Percentiles rank a stretch among this genome's conserved stretches.
Evolutionary conservation across 495 filamentous ascomycete species (phyloP).

Genomic region (Aspergillus campestris): DNA sequence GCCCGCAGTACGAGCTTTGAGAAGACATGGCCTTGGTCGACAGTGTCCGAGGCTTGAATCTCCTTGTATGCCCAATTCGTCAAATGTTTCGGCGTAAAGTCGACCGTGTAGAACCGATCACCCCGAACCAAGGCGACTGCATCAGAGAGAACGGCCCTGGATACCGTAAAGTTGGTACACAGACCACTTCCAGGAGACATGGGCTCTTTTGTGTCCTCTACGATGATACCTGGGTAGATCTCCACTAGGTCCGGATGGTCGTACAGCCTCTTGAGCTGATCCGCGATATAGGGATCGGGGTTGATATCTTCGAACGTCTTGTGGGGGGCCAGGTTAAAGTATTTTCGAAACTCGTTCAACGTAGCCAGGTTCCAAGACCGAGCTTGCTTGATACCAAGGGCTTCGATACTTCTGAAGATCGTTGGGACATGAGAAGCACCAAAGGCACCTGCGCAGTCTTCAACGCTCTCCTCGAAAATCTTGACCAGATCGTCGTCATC

Average conservation of each 20-base stretch:
- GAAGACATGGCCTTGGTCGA: conserved; percentile 52
- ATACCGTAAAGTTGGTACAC: conserved; percentile 73
- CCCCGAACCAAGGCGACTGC: conserved; percentile 79
- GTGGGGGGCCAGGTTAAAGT: conserved; percentile 68
- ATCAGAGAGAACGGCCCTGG: conserved; percentile 75
- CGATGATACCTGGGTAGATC: conserved; percentile 73
- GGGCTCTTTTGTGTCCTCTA: conserved; percentile 69
- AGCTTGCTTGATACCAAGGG: conserved; percentile 78
- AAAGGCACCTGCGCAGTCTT: conserved; percentile 49
- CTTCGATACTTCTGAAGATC: conserved; percentile 67
- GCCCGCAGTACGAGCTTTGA: conserved; percentile 53
- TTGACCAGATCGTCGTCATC: conserved; percentile 61
- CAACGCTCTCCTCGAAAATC: conserved; percentile 56
- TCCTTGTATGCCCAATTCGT: conserved; percentile 72
- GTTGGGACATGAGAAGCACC: conserved; percentile 69
- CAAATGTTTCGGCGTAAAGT: conserved; percentile 64
- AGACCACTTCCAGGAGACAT: conserved; percentile 74
- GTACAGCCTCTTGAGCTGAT: conserved; percentile 66
- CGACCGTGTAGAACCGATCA: conserved; percentile 76
- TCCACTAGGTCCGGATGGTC: conserved; percentile 74
- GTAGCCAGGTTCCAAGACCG: conserved; percentile 75
- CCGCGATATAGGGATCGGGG: conserved; percentile 61
- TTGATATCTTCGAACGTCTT: conserved; percentile 83
- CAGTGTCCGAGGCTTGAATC: conserved; percentile 35
- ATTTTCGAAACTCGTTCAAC: conserved; percentile 80